Evolutionary conservation across 208 protist species (phyloP).

Genomic region (Endotrypanum monterogeii): DNA sequence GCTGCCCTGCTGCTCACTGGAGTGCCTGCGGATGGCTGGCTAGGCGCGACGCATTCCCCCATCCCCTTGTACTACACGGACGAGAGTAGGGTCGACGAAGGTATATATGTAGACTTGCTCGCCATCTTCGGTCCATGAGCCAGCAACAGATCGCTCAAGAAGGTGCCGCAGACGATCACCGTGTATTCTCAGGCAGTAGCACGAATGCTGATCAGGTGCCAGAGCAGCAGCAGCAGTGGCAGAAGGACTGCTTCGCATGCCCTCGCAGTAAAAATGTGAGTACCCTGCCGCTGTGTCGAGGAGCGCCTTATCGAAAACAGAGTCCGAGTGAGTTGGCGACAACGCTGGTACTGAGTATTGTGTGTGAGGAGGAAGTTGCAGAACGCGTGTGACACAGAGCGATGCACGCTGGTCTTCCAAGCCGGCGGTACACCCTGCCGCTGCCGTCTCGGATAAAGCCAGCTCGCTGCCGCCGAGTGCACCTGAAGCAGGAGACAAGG

Average conservation of each 20-base stretch:
- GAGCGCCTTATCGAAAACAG: not conserved
- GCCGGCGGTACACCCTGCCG: not conserved
- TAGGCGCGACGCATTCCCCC: not conserved
- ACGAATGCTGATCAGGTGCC: not conserved
- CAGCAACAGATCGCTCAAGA: conserved; percentile 1
- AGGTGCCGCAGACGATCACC: conserved; percentile 3
- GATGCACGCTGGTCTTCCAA: not conserved
- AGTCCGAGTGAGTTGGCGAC: not conserved
- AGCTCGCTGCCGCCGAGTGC: not conserved
- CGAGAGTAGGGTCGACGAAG: conserved; percentile 6
- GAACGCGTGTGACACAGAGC: not conserved
- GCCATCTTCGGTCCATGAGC: not conserved
- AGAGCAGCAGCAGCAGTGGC: not conserved
- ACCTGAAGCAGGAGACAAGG: not conserved
- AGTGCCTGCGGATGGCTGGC: not conserved
- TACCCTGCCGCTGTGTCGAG: not conserved
- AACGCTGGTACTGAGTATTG: not conserved
- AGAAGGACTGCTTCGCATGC: not conserved
- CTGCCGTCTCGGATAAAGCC: not conserved
- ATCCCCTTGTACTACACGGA: not conserved
- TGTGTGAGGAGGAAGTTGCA: not conserved
- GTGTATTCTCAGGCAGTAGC: conserved; percentile 3
- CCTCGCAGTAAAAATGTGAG: conserved; percentile 7
- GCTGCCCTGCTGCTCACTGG: not conserved
- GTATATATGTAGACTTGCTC: conserved; percentile 10